Percentiles rank a stretch among this genome's conserved stretches.
These are phyloP conservation scores for Immersiella caudata DNA, from an alignment of 495 filamentous ascomycete species.

Conservation along the genomic window DNA sequence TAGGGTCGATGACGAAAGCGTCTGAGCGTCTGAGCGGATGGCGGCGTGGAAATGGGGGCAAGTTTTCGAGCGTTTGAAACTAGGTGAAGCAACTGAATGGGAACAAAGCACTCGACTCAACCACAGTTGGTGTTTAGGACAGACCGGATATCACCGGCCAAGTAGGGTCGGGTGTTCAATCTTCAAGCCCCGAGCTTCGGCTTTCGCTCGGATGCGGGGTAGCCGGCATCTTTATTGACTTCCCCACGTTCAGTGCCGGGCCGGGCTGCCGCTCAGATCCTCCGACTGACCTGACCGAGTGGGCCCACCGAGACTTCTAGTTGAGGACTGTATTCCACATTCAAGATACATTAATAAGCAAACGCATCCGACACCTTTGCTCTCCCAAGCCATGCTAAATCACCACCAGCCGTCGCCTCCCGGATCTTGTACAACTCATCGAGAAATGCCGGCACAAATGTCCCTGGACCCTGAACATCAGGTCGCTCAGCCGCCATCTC, in stretches of 20 bases:
- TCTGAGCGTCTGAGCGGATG: background rate
- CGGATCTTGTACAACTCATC: slow-evolving; percentile 66
- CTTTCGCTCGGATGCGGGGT: background rate
- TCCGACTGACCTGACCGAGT: background rate
- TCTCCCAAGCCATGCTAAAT: slow-evolving; percentile 57
- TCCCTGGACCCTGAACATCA: slow-evolving; percentile 77
- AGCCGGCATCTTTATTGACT: background rate
- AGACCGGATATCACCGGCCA: background rate
- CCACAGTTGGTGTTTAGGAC: background rate
- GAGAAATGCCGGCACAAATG: slow-evolving; percentile 84
- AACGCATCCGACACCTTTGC: slow-evolving; percentile 50
- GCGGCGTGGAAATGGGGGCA: too few relatives aligned
- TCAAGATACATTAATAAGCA: background rate
- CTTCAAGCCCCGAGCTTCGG: background rate
- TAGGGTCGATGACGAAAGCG: background rate
- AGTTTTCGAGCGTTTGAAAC: too few relatives aligned
- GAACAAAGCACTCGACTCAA: background rate
- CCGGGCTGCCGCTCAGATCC: background rate
- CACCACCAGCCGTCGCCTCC: slow-evolving; percentile 48
- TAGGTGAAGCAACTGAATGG: background rate
- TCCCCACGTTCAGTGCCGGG: background rate
- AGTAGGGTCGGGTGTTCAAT: too few relatives aligned
- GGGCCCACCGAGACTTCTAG: too few relatives aligned
- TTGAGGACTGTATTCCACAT: background rate
- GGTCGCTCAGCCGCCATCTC: slow-evolving; percentile 66